Base-by-base conservation (phyloP, 495 filamentous ascomycete species). In the Penicillium lagena region DNA sequence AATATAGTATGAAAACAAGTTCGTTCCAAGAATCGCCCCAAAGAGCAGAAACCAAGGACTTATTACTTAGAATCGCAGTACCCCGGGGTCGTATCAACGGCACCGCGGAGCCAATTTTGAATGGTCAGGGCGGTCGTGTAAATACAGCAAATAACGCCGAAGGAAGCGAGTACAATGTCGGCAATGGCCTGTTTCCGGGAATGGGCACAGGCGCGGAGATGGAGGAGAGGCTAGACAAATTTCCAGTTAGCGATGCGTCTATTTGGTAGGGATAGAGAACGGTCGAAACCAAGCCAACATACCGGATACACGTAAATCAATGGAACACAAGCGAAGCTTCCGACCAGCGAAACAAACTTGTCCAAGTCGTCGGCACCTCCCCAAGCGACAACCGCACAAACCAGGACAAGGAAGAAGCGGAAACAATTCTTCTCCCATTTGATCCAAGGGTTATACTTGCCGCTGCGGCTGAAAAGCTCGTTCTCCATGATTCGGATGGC, bases 391-490 rank as follows among this genome's bases (percentile, higher is more conserved):
- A 86, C 55, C 3, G 90, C 86, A 57, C 90, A 96, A 29, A 90
- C 57, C 50, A 86, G 76, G 42, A 97, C 93, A 34, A 96, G 78
- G 55, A 90, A 80, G 69, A 96, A 97, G 30, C 93, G 85, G 72
- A 93, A 97, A 42, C 82, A 71, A 53, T 98, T 98, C 81, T 98
- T 98, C 75, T 94, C 83, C 91, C 91, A 96, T 69, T 98, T 98
- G 72, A 97, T 95, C 42, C 80, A 85, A 1, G 86, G 86, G 63
- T 96, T 95, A 62, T 94, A 89, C 64, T 98, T 98, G 42, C 93
- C 93, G 44, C 89, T 95, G 58, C 83, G 79, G 17, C 78, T 80
- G 68, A 88, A 87, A 4, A 88, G 65, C 50, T 81, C 80, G 44
- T 75, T 79, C 55, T 81, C 78, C 68, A 79, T 73, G 50, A 81